Base-by-base conservation (phyloP, 345 rosid species). In the Eucalyptus marginata region DNA sequence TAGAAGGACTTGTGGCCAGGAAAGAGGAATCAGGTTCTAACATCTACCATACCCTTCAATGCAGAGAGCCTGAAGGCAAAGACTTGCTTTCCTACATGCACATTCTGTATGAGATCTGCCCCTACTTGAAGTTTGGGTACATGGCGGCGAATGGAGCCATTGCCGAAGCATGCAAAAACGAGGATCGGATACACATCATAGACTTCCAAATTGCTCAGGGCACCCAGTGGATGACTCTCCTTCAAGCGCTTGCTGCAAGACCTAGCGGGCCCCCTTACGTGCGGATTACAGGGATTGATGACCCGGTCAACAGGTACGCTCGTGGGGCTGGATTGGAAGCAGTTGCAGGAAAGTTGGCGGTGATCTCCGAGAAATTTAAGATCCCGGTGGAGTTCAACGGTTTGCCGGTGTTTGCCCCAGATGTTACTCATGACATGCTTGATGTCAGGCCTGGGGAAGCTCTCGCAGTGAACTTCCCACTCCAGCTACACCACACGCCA, bases 131-230 rank as follows among this genome's bases (percentile, higher is more conserved):
- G 92, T 94, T 96, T 86, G 96, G 98, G 33, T 95, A 94, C 94
- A 93, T 96, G 97, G 98, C 96, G 24, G 98, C 97, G 71, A 96
- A 96, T 49, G 97, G 96, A 29, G 96, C 97, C 59, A 96, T 95
- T 76, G 96, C 96, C 14, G 97, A 96, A 88, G 96, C 96, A 40
- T 96, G 97, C 94, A 93, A 91, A 92, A 92, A 90, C 13, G 96
- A 94, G 92, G 91, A 93, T n/a, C 94, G 86, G 24, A 94, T 96
- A 86, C 98, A 96, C 88, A 95, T 96, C 46, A 87, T 96, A 4
- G 98, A 96, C 91, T 96, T 95, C 91, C 95, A 95, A 89, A 96
- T 96, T 79, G 93, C 90, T 89, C 97, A 94, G 86, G 97, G 97
- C 66, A 93, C 94, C 24, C 98, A 96, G 86, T 96, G 96, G 96